Percentiles rank a stretch among this genome's conserved stretches.
These are phyloP conservation scores for Taiwanofungus camphoratus DNA, from an alignment of 1,284 basidiomycete species.

Conservation along the genomic window DNA sequence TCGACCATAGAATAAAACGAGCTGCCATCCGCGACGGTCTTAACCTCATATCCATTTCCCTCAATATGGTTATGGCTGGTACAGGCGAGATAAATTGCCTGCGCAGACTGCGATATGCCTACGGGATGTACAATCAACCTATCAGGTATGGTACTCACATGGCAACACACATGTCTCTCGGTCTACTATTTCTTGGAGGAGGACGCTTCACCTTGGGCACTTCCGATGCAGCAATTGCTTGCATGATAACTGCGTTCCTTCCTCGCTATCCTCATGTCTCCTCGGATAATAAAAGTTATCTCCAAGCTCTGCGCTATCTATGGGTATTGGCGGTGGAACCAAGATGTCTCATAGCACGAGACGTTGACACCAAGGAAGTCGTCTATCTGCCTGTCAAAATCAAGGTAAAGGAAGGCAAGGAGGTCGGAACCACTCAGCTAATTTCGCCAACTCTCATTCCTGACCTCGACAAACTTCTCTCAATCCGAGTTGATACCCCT, in stretches of 20 bases:
- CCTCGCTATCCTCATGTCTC: slow-evolving; percentile 78
- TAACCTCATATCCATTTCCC: slow-evolving; percentile 79
- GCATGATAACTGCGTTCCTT: slow-evolving; percentile 87
- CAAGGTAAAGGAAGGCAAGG: slow-evolving; percentile 59
- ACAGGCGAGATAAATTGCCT: slow-evolving; percentile 92
- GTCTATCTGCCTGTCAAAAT: slow-evolving; percentile 91
- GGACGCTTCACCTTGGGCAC: slow-evolving; percentile 91
- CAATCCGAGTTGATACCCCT: slow-evolving; percentile 84
- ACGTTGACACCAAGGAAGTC: slow-evolving; percentile 85
- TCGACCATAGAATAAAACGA: slow-evolving; percentile 82
- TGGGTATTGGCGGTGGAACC: slow-evolving; percentile 97
- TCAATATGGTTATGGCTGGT: slow-evolving; percentile 93
- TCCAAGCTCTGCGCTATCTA: slow-evolving; percentile 91
- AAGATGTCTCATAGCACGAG: slow-evolving; percentile 84
- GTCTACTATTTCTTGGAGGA: slow-evolving; percentile 90
- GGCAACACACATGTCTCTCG: slow-evolving; percentile 88
- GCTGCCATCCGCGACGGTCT: slow-evolving; percentile 85
- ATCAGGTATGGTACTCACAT: slow-evolving; percentile 89
- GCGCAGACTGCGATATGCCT: slow-evolving; percentile 83
- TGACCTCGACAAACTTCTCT: slow-evolving; percentile 72
- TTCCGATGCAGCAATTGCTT: slow-evolving; percentile 88
- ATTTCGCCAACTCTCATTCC: slow-evolving; percentile 92
- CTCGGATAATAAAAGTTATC: slow-evolving; percentile 85
- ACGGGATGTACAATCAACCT: slow-evolving; percentile 82
- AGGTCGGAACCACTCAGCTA: slow-evolving; percentile 61